Base-by-base conservation (phyloP, 805 yeast species). In the Brettanomyces sp. region DNA sequence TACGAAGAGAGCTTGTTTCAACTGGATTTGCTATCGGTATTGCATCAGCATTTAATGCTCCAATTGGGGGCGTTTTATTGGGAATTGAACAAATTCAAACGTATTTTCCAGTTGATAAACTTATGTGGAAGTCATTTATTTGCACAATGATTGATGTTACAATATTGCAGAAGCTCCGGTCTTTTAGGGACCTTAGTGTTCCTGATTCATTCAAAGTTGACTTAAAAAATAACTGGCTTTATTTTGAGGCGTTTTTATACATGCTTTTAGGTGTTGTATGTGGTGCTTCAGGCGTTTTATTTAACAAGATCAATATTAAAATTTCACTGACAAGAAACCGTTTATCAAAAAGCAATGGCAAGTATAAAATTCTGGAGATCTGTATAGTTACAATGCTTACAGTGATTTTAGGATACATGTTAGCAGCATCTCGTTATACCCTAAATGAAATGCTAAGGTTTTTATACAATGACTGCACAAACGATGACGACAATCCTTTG, bases 1-100 rank as follows among this genome's bases (percentile, higher is more conserved):
- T 71, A 7, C 68, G 74, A 47, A 71, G 95, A 47, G 91, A 85
- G 50, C 56, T 87, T 8, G 58, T 82, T 13, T 70, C 82, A 18
- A 89, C 95, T 1, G 85, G 90, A 0, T 75, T 86, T 1, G 90
- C 95, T 1, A 81, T 90, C 1, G 96, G 95, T 4, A 82, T 87
- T 23, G 78, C 90, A 0, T 85, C 84, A 12, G 95, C 95, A 0
- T 86, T 87, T 63, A 84, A 83, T 49, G 80, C 95, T 0, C 95
- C 96, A 3, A 80, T 88, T 46, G 95, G 95, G 6, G 96, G 95
- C 1, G 93, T 88, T 1, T 60, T 87, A 32, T 88, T 86, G 60
- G 82, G 84, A 4, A 60, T 85, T 18, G 95, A 87, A 55, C 79
- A 78, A 49, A 67, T 82, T 39, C 77, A 82, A 3, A 74, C 80